Conservation (phyloP, 2,329 filamentous ascomycete species). For the Elsinoe perseae region DNA sequence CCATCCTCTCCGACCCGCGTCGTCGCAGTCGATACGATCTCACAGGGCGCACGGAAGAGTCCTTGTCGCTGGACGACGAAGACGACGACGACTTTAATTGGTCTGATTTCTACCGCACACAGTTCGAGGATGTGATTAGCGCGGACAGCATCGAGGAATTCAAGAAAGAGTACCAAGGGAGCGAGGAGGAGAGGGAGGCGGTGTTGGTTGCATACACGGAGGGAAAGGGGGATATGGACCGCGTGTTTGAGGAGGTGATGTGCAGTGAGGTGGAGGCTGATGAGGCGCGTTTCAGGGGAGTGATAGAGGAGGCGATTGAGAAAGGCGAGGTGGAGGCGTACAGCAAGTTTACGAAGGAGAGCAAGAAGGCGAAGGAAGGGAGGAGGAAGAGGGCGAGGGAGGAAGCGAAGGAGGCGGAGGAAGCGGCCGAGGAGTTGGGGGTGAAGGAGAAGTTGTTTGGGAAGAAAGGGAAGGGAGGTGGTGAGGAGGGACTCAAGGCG, state of each 20-base stretch:
- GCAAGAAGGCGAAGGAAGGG: constrained; percentile 35
- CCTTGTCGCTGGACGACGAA: constrained; percentile 54
- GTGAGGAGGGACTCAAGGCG: constrained; percentile 53
- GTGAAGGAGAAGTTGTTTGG: constrained; percentile 63
- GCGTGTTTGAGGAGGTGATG: constrained; percentile 76
- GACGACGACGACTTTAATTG: constrained; percentile 76
- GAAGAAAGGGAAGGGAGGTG: constrained; percentile 28
- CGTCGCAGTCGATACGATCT: constrained; percentile 80
- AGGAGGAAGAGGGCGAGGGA: constrained; percentile 52
- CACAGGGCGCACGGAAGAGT: constrained; percentile 83
- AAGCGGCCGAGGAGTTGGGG: constrained; percentile 66
- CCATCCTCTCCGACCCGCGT: constrained; percentile 73
- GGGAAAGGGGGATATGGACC: constrained; percentile 65
- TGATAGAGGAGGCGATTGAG: constrained; percentile 74
- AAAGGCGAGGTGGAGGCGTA: constrained; percentile 59
- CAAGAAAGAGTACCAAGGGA: constrained; percentile 69
- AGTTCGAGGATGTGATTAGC: constrained; percentile 71
- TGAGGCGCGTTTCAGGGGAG: constrained; percentile 71
- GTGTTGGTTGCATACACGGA: constrained; percentile 68
- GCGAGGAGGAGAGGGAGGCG: constrained; percentile 75
- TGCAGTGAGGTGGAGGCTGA: constrained; percentile 76
- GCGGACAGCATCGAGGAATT: constrained; percentile 65
- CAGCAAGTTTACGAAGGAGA: constrained; percentile 64
- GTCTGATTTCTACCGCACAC: constrained; percentile 78
- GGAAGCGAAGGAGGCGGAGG: constrained; percentile 66